Evolutionary conservation across 495 filamentous ascomycete species (phyloP).

Genomic region (Podospora sp.): DNA sequence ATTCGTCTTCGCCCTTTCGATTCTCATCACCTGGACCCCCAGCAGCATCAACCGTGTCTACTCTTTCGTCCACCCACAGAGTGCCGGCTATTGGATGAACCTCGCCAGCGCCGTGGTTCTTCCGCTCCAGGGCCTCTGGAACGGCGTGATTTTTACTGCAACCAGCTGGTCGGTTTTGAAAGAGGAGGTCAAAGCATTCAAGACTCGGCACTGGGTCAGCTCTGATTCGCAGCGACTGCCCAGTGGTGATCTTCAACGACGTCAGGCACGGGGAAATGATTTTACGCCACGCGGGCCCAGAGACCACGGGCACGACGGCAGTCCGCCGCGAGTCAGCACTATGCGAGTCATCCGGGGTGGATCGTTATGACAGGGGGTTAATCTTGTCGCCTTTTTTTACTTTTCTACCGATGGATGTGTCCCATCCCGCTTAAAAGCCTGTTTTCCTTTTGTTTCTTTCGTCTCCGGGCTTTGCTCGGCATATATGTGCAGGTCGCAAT

Average conservation of each 20-base stretch:
- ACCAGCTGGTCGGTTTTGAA: slow-evolving; percentile 51
- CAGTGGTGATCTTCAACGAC: slow-evolving; percentile 1
- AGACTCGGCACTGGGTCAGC: background rate
- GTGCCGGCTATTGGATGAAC: slow-evolving; percentile 66
- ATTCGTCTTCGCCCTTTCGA: slow-evolving; percentile 76
- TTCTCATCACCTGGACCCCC: slow-evolving; percentile 83
- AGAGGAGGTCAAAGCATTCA: slow-evolving; percentile 29
- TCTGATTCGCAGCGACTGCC: slow-evolving; percentile 14
- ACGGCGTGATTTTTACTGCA: slow-evolving; percentile 74
- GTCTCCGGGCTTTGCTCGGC: background rate
- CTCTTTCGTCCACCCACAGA: slow-evolving; percentile 59
- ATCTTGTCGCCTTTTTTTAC: background rate
- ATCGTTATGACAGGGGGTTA: slow-evolving; percentile 15
- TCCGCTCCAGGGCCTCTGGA: slow-evolving; percentile 87
- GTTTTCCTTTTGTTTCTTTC: background rate
- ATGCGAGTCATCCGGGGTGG: slow-evolving; percentile 26
- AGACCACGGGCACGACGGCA: background rate
- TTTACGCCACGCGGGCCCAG: background rate
- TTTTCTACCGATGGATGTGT: background rate
- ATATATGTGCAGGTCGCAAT: background rate
- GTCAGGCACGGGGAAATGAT: background rate
- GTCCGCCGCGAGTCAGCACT: slow-evolving; percentile 16
- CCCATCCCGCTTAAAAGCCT: background rate
- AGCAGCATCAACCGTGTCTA: slow-evolving; percentile 78
- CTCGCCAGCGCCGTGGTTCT: slow-evolving; percentile 71